phyloP scores from a whole-genome alignment of 148 eudicot species.

The Spergularia bocconei region DNA sequence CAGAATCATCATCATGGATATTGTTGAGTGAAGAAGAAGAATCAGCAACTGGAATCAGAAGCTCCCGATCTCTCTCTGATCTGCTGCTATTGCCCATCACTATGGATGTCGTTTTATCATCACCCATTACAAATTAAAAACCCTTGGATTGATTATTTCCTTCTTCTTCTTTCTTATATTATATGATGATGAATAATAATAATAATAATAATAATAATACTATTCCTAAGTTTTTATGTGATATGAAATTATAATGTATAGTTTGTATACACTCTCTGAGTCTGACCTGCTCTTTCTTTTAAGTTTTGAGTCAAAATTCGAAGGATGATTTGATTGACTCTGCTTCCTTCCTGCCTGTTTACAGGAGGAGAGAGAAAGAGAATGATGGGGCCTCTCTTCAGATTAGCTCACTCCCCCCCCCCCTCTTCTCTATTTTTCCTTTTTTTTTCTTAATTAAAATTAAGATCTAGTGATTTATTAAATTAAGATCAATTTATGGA shows the following conservation, averaged over 20 bases:
- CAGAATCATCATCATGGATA: conserved; percentile 33
- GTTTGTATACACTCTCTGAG: background rate
- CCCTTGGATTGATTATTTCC: background rate
- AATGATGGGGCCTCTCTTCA: background rate
- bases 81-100: conserved; percentile 45
- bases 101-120: conserved; percentile 47
- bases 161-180: background rate
- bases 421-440: background rate
- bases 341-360: background rate
- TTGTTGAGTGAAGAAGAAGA: conserved; percentile 17
- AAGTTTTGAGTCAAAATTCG: background rate
- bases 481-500: no score
- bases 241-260: no score
- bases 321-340: background rate
- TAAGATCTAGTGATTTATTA: no score
- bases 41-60: conserved; percentile 76
- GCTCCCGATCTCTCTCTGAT: conserved; percentile 89
- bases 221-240: background rate
- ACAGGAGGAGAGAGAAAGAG: conserved; percentile 7
- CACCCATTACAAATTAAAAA: conserved; percentile 38
- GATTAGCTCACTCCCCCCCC: background rate
- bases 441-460: background rate
- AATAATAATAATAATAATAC: no score
- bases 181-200: background rate
- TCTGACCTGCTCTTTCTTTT: background rate